Conservation (phyloP, 116 monocot species). For the Papilionanthe hybrid region DNA sequence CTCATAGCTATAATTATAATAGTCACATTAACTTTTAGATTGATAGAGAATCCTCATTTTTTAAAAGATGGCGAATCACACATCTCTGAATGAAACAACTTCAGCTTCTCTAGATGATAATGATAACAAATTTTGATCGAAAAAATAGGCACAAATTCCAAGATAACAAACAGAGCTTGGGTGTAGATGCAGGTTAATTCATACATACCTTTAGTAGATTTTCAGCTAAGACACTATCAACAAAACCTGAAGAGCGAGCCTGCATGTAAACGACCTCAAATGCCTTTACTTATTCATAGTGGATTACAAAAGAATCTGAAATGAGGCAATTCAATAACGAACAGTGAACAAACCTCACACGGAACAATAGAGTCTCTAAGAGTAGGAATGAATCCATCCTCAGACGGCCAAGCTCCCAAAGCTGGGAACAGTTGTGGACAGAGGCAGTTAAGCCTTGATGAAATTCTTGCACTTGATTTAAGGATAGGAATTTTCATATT, state of each 20-base stretch:
- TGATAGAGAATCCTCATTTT: too few relatives aligned
- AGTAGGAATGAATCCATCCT: slow-evolving; percentile 11
- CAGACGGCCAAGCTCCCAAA: slow-evolving; percentile 41
- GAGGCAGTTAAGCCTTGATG: slow-evolving; percentile 73
- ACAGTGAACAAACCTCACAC: slow-evolving; percentile 55
- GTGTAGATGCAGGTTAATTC: background rate
- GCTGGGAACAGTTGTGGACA: slow-evolving; percentile 89
- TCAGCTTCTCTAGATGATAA: too few relatives aligned
- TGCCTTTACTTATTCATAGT: background rate
- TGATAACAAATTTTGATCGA: too few relatives aligned
- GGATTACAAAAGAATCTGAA: background rate
- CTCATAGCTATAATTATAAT: too few relatives aligned
- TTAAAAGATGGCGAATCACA: too few relatives aligned
- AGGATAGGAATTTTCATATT: slow-evolving; percentile 83
- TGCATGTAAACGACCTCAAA: slow-evolving; percentile 18
- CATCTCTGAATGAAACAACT: too few relatives aligned
- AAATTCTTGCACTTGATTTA: slow-evolving; percentile 83
- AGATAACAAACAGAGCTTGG: background rate
- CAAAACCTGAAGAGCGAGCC: slow-evolving; percentile 27
- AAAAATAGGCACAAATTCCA: too few relatives aligned
- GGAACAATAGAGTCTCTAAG: slow-evolving; percentile 20
- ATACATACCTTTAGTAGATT: slow-evolving; percentile 94
- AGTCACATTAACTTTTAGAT: too few relatives aligned
- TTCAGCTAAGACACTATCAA: slow-evolving; percentile 51
- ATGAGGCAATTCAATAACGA: slow-evolving; percentile 4